Base-by-base conservation (phyloP, 2,329 filamentous ascomycete species). In the Claviceps humidiphila region DNA sequence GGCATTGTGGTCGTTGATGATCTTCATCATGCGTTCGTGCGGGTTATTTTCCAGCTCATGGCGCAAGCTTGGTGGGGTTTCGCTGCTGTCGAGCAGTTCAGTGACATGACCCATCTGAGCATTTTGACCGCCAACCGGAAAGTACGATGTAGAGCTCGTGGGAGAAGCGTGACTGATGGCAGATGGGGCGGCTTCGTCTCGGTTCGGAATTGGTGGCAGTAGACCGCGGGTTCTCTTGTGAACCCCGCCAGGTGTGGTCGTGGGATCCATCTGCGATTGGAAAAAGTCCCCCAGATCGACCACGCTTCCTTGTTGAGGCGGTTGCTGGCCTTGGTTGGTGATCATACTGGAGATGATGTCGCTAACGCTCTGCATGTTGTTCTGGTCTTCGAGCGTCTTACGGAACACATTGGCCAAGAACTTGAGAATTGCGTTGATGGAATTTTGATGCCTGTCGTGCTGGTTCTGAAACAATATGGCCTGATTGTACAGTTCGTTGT, bases 391-490 rank as follows among this genome's bases (percentile, higher is more conserved):
- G 49, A 98, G 71, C 57, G 89, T 95, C 62, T 94, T 85, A 57
- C 95, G 86, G 70, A 97, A 98, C 43, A 98, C 91, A 13, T 94
- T 97, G 46, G 91, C 93, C 20, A 98, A 77, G 67, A 98, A 97
- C 49, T 90, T 95, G 43, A 98, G 77, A 56, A 98, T 97, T n/a
- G 91, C 91, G 63, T 96, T 97, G 68, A 98, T 97, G 0, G 91
- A 96, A 64, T 91, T 95, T 65, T 98, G 93, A 63, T 98, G 93
- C n/a, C 93, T 84, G 59, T 91, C 89, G 63, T 97, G 91, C 64
- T 95, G 82, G 54, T 81, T 86, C 67, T 97, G 90, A 64, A 96
- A 96, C 53, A 87, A 83, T 45, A 87, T 78, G 0, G 91, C 90
- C 67, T 96, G 89, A 52, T 87, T 85, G 61, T 90, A 94, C 34